Evolutionary conservation across 495 filamentous ascomycete genomes (phyloP).

Genomic region (Penicillium chermesinum): DNA sequence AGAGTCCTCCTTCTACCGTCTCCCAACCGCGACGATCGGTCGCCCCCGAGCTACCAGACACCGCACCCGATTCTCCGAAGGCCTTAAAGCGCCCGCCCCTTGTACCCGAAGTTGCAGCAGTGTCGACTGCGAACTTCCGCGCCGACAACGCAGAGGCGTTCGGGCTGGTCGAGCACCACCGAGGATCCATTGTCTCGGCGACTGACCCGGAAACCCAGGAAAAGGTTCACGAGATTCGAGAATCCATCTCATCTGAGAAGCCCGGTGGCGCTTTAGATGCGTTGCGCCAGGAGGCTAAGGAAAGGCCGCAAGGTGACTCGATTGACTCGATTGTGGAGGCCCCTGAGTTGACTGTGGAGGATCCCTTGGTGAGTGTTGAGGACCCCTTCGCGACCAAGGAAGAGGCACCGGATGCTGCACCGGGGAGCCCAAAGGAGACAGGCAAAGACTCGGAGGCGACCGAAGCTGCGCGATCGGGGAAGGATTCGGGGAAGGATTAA

Average conservation of each 20-base stretch:
- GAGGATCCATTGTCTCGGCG: conserved; percentile 37
- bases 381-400: not conserved
- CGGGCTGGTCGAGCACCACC: conserved; percentile 41
- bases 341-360: conserved; percentile 16
- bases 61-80: conserved; percentile 27
- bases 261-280: conserved; percentile 14
- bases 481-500: conserved; percentile 23
- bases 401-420: not conserved
- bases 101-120: conserved; percentile 38
- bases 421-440: not conserved
- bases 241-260: conserved; percentile 32
- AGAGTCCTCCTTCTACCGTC: conserved; percentile 4
- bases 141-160: conserved; percentile 37
- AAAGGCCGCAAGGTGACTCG: conserved; percentile 15
- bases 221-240: conserved; percentile 34
- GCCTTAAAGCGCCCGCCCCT: conserved; percentile 30
- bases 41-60: conserved; percentile 29
- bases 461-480: not conserved
- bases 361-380: not conserved
- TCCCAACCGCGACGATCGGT: conserved; percentile 20
- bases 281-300: conserved; percentile 25
- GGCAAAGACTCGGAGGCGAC: no score
- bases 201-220: conserved; percentile 34
- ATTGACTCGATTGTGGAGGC: conserved; percentile 32
- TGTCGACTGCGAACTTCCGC: conserved; percentile 41